Base-by-base conservation (phyloP, 768 basidiomycete genomes). In the Rhizopogon rudus region DNA sequence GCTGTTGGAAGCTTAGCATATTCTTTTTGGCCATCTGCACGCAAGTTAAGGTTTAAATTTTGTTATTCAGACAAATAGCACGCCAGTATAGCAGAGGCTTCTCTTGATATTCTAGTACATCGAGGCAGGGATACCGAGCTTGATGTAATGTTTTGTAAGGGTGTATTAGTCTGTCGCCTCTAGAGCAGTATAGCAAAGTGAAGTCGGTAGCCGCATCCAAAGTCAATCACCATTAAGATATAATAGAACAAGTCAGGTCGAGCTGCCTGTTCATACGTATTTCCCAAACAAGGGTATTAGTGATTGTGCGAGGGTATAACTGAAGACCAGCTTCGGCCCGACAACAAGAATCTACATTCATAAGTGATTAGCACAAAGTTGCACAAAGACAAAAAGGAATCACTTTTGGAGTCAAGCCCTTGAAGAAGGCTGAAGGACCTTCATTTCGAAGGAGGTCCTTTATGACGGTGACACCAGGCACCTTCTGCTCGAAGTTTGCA, bases 251-350 rank as follows among this genome's bases (percentile, higher is more conserved):
- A 10, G 22, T 22, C 14, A 25, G 20, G 40, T 31, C 40, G 16
- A 9, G 5, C n/a, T 46, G 16, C 56, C 40, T 12, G 44, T 54
- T 57, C 64, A 91, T 58, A 91, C 90, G 70, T 91, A 95, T 70
- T 91, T 83, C 42, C 86, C 81, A 73, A 95, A 97, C 63, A 87
- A 75, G 44, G 95, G 95, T 76, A 98, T 98, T 71, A 98, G 78
- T 16, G 88, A 90, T 73, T 98, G 96, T 10, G 96, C 96, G 3
- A 98, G 82, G 48, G 96, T 98, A 77, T 96, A 98, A 64, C 91
- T 93, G 81, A 98, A 98, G 63, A 98, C 93, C 37, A 98, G 84
- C 75, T 98, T 98, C 40, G 96, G 96, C 51, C 94, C 95, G 39
- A 98, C 94, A 58, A 98, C 93, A 44, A 98, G 79, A 63, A 96